phyloP scores from a whole-genome alignment of 495 filamentous ascomycete species.

The Amniculicola lignicola region DNA sequence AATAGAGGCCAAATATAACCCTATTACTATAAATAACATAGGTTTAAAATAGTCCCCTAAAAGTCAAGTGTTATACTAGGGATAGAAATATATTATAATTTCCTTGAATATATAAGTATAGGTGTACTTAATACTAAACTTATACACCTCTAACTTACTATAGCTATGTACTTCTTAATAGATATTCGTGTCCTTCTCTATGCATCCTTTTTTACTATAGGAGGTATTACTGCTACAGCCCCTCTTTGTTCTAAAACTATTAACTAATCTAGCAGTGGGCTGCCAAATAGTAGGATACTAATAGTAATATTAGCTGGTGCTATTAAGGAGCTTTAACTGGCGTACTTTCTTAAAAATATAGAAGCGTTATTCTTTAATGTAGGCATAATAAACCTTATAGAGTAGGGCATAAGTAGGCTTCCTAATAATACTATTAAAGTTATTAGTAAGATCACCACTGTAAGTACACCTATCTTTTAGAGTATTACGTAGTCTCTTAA shows the following conservation, averaged over 20 bases:
- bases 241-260: constrained; percentile 8
- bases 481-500: constrained; percentile 3
- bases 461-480: constrained; percentile 3
- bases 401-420: neutral
- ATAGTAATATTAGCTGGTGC: constrained; percentile 3
- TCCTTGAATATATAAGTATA: constrained; percentile 2
- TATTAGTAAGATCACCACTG: constrained; percentile 4
- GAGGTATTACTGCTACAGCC: constrained; percentile 3
- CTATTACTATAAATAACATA: neutral
- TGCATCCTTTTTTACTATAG: constrained; percentile 1
- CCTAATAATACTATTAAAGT: constrained; percentile 5
- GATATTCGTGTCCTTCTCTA: constrained; percentile 7
- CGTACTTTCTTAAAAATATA: constrained; percentile 6
- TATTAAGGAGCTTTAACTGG: constrained; percentile 3
- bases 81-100: neutral
- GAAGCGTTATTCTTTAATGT: constrained; percentile 3
- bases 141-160: constrained; percentile 3
- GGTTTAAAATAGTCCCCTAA: neutral
- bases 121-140: constrained; percentile 3
- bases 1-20: neutral
- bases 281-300: neutral
- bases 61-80: neutral
- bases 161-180: constrained; percentile 7
- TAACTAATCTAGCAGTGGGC: neutral
- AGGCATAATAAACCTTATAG: constrained; percentile 6